Base-by-base conservation (phyloP, 1,139 yeast species). In the Sugiyamaella paludigena region DNA sequence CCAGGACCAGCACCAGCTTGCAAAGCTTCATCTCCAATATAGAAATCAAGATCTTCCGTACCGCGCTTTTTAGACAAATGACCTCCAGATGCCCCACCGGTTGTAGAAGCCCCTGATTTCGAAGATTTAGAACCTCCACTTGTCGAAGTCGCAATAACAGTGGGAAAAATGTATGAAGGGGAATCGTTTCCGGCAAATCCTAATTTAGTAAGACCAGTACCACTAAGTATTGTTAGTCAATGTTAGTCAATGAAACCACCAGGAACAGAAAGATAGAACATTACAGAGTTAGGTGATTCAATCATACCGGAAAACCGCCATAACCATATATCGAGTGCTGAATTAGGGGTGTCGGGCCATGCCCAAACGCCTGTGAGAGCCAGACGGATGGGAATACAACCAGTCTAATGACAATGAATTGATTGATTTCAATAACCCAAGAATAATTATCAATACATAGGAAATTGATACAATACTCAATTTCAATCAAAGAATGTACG, bases 121-220 rank as follows among this genome's bases (percentile, higher is more conserved):
- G 66, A 58, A 7, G 65, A 57, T 27, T 45, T 45, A 1, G 69
- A 59, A 6, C 70, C 73, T 4, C 73, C 61, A 24, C 61, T 52
- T 13, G 61, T 77, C 71, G 84, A 74, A 42, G 98, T 91, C 36
- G 98, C 92, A 69, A 92, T 94, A 10, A 96, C 98, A 1, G 99
- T 92, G 43, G 99, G 99, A 65, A 92, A 88, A 41, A 92, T 88
- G 77, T 87, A 94, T 7, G 97, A 89, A 32, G 99, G 99, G 12
- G 97, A 80, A 71, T 92, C 98, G 67, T 92, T 92, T 49, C 99
- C 99, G 60, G 99, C 98, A 72, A 91, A 92, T 27, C 99, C 99
- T 57, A 92, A 78, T 68, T 92, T 92, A 65, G 98, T 92, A 62
- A 91, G 77, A 56, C 99, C 99, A 58, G 99, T 92, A 77, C 99